Evolutionary conservation across 345 rosid genomes (phyloP).

Genomic region (Dimocarpus longan): DNA sequence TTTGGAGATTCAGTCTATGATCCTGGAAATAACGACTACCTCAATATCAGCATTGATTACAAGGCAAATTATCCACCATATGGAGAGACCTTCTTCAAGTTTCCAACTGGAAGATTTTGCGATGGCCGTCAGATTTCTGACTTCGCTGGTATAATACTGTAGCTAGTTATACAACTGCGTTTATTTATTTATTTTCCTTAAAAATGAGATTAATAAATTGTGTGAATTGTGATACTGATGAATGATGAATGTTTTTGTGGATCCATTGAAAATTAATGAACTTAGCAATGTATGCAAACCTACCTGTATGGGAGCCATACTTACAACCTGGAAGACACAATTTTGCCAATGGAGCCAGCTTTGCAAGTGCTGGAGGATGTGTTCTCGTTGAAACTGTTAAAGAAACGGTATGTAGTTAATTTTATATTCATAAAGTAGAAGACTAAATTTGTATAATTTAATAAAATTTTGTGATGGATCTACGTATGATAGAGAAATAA

Average conservation of each 20-base stretch:
- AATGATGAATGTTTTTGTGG: too few species aligned
- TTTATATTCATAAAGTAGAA: too few species aligned
- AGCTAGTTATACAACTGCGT: not conserved
- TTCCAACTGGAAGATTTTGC: conserved; percentile 17
- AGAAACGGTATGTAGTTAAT: not conserved
- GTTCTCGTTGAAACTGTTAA: conserved; percentile 19
- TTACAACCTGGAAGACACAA: conserved; percentile 14
- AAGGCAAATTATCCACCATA: not conserved
- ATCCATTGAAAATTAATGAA: too few species aligned
- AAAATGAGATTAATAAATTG: too few species aligned
- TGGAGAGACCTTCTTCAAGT: conserved; percentile 25
- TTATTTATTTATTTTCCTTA: too few species aligned
- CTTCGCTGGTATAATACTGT: conserved; percentile 2
- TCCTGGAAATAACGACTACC: conserved; percentile 17
- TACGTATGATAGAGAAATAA: too few species aligned
- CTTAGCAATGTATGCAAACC: too few species aligned
- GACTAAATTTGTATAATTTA: too few species aligned
- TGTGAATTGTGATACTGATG: too few species aligned
- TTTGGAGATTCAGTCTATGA: conserved; percentile 30
- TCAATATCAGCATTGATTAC: not conserved
- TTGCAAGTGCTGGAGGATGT: conserved; percentile 29
- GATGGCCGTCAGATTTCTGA: conserved; percentile 27
- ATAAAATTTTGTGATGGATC: too few species aligned
- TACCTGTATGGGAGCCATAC: not conserved
- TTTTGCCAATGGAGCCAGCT: conserved; percentile 27